A percentile compares a stretch with the other conserved stretches of the same genome.
phyloP scores from a whole-genome alignment of 352 stramenopile genomes.

The Globisporangium megalacanthum region DNA sequence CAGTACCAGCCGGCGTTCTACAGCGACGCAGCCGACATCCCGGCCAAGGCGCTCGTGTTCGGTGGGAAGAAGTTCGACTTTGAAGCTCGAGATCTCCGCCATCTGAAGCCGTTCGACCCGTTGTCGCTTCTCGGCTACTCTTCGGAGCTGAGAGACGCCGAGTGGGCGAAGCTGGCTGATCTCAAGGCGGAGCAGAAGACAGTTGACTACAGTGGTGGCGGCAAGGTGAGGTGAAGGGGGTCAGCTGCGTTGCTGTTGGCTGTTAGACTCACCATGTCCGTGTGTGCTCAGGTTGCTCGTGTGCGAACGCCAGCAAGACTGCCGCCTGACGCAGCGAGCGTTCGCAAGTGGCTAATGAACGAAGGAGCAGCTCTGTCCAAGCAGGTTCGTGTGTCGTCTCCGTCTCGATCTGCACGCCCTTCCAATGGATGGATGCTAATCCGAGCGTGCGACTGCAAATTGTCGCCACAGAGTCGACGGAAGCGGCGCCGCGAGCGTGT shows the following conservation, averaged over 20 bases:
- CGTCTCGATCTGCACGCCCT: not conserved
- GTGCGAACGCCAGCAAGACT: constrained; percentile 34
- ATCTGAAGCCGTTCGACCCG: constrained; percentile 50
- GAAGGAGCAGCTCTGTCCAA: constrained; percentile 11
- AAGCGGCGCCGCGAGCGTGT: constrained; percentile 1
- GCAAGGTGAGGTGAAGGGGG: not conserved
- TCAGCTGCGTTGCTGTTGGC: not conserved
- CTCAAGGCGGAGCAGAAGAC: constrained; percentile 1
- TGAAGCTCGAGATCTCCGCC: constrained; percentile 20
- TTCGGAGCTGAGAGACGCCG: constrained; percentile 8
- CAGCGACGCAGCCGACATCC: constrained; percentile 48
- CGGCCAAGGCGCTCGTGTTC: constrained; percentile 69
- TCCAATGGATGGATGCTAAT: not conserved
- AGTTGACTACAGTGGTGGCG: not conserved
- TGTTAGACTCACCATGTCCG: not conserved
- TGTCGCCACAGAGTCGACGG: not conserved
- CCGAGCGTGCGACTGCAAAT: not conserved
- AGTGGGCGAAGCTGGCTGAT: constrained; percentile 9
- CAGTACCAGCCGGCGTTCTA: constrained; percentile 60
- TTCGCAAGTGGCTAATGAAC: constrained; percentile 30
- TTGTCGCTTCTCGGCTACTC: constrained; percentile 1
- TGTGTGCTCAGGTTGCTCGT: constrained; percentile 20
- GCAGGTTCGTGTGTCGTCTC: constrained; percentile 17
- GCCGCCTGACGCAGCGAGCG: constrained; percentile 23
- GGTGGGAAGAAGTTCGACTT: constrained; percentile 71